These are phyloP conservation scores for Rugosomyces carneus DNA, from an alignment of 1,284 basidiomycete species.

Conservation along the genomic window DNA sequence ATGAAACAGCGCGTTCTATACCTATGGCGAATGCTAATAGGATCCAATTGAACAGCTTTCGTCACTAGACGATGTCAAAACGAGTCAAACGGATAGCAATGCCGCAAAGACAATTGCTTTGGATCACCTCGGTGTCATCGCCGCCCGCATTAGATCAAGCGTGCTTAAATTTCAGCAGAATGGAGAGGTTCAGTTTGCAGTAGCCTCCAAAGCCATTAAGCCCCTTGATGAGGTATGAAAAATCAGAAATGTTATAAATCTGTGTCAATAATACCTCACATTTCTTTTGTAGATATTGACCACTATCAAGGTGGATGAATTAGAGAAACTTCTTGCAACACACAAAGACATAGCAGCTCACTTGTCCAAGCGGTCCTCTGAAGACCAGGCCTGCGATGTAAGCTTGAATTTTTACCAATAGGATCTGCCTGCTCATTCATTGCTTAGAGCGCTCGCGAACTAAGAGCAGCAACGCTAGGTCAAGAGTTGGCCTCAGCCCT, in stretches of 20 bases:
- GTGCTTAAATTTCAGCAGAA: slow-evolving; percentile 42
- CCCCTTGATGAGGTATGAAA: slow-evolving; percentile 68
- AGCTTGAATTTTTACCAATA: no score
- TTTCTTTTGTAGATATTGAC: slow-evolving; percentile 46
- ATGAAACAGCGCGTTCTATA: slow-evolving; percentile 42
- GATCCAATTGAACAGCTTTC: slow-evolving; percentile 43
- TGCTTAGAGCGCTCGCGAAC: slow-evolving; percentile 66
- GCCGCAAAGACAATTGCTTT: slow-evolving; percentile 84
- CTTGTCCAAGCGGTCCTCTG: slow-evolving; percentile 59
- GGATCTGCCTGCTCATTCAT: neutral
- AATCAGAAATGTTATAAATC: neutral
- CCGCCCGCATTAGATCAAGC: slow-evolving; percentile 68
- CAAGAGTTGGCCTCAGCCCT: slow-evolving; percentile 66
- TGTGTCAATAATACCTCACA: neutral
- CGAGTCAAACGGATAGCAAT: slow-evolving; percentile 60
- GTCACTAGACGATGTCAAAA: slow-evolving; percentile 78
- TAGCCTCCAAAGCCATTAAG: slow-evolving; percentile 33
- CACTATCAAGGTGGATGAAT: slow-evolving; percentile 40
- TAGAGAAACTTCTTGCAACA: slow-evolving; percentile 52
- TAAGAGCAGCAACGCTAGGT: slow-evolving; percentile 66
- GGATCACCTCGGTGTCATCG: slow-evolving; percentile 91
- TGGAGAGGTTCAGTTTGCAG: slow-evolving; percentile 22
- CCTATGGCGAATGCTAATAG: neutral
- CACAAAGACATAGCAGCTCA: slow-evolving; percentile 63
- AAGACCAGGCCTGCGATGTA: slow-evolving; percentile 77